Conservation (phyloP, 2,329 filamentous ascomycete species). For the Myriosclerotinia duriaeana region DNA sequence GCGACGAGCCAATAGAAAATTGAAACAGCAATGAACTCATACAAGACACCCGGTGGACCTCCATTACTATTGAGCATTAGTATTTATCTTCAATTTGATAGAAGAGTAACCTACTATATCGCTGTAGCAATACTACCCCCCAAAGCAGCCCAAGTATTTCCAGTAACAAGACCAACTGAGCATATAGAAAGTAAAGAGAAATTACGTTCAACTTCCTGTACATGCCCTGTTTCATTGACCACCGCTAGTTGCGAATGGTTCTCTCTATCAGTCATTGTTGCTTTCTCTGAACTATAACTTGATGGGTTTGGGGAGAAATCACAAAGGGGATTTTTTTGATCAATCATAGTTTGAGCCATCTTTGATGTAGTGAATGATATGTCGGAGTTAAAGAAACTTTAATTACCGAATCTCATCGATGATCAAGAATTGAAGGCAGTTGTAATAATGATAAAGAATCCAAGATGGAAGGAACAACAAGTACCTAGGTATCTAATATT, state of each 20-base stretch:
- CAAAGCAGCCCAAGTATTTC: constrained; percentile 48
- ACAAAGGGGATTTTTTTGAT: not conserved
- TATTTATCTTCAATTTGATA: not conserved
- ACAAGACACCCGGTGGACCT: constrained; percentile 60
- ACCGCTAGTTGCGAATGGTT: constrained; percentile 25
- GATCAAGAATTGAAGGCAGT: not conserved
- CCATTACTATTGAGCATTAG: constrained; percentile 55
- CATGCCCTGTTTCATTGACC: constrained; percentile 52
- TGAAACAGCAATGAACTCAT: constrained; percentile 57
- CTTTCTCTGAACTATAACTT: constrained; percentile 26
- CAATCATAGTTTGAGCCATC: not conserved
- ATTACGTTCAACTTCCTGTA: constrained; percentile 51
- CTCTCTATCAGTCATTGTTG: constrained; percentile 16
- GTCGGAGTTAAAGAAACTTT: not conserved
- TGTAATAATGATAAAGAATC: not conserved
- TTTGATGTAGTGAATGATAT: not conserved
- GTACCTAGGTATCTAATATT: not conserved
- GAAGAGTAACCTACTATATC: constrained; percentile 29
- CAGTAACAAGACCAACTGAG: constrained; percentile 48
- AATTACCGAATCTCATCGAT: not conserved
- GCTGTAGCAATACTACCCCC: constrained; percentile 47
- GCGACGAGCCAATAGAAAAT: constrained; percentile 53
- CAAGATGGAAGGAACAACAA: not conserved
- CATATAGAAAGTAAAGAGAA: constrained; percentile 50
- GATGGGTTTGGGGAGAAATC: not conserved